phyloP scores from a whole-genome alignment of 345 rosid genomes.

The Noccaea caerulescens region DNA sequence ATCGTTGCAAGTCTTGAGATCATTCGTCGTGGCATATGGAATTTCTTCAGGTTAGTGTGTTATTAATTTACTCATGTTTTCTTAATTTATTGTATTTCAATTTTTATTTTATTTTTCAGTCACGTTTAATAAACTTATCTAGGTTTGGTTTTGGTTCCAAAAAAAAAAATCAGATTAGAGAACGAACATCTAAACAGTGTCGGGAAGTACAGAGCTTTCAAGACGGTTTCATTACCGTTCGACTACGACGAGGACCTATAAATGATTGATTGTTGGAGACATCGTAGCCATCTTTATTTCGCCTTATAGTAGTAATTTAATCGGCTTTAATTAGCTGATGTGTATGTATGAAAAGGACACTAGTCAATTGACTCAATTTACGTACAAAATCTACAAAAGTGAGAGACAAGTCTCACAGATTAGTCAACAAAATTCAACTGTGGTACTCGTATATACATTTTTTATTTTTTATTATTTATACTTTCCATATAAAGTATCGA shows the following conservation, averaged over 20 bases:
- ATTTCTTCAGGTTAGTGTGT: constrained; percentile 66
- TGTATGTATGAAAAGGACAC: neutral
- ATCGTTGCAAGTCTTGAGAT: constrained; percentile 73
- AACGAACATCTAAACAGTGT: constrained; percentile 71
- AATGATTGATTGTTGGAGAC: neutral
- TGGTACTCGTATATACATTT: neutral
- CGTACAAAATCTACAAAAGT: neutral
- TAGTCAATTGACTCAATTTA: constrained; percentile 27
- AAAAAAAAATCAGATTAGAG: constrained; percentile 48
- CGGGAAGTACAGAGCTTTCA: constrained; percentile 62
- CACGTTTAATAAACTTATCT: neutral
- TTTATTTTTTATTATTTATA: neutral
- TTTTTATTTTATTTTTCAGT: neutral
- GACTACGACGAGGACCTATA: constrained; percentile 52
- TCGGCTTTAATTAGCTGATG: neutral
- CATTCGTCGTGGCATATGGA: constrained; percentile 80
- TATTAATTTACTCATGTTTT: neutral
- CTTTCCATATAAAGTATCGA: neutral
- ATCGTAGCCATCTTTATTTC: neutral
- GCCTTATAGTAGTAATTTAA: neutral
- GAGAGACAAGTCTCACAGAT: constrained; percentile 2
- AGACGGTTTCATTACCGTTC: constrained; percentile 66
- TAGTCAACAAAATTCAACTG: constrained; percentile 26
- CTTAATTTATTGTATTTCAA: neutral
- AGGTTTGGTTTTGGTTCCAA: constrained; percentile 23